Evolutionary conservation across 345 rosid species (phyloP), one percentile per base, ranked within the genome.

Genomic region (Limnanthes douglasii): DNA sequence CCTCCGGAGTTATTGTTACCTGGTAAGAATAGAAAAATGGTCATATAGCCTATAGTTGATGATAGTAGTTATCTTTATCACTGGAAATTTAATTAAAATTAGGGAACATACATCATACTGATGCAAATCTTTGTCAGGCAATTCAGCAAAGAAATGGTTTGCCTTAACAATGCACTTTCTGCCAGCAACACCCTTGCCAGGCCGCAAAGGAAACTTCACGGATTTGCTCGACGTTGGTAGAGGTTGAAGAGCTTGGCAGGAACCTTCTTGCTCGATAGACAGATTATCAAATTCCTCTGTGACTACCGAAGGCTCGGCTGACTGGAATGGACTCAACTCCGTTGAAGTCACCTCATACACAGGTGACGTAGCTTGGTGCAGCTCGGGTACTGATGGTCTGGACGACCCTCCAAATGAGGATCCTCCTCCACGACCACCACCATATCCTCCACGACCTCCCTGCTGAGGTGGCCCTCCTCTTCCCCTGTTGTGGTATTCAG

Each of bases 41-140:
- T 44, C 29, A 31, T 25, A 3, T 43, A 29, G 37, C 21, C 28
- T 11, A 26, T 1, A 10, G 11, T 15, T 6, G 15, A 13, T 18
- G 12, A 32, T 18, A 4, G 16, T 5, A 42, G 8, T 26, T 8
- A 17, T n/a, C n/a, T n/a, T n/a, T n/a, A n/a, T n/a, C n/a, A n/a
- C n/a, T n/a, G n/a, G n/a, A n/a, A n/a, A n/a, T n/a, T n/a, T 11
- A 41, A 15, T 4, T 43, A 11, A 24, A 20, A 41, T 9, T 3
- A 24, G 30, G 44, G 28, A 41, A 51, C 74, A 64, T 53, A 86
- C 97, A 41, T 86, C 94, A 54, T 86, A 86, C 38, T 86, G 97
- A 61, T 86, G 97, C 65, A 86, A 59, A 67, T 86, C 97, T 47
- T 78, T 86, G 58, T 86, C 85, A 3, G 93, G 93, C 27, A 86